A percentile compares a stretch with the other conserved stretches of the same genome.
Conservation (phyloP, 2,329 filamentous ascomycete genomes). For the Sporothrix mexicana region DNA sequence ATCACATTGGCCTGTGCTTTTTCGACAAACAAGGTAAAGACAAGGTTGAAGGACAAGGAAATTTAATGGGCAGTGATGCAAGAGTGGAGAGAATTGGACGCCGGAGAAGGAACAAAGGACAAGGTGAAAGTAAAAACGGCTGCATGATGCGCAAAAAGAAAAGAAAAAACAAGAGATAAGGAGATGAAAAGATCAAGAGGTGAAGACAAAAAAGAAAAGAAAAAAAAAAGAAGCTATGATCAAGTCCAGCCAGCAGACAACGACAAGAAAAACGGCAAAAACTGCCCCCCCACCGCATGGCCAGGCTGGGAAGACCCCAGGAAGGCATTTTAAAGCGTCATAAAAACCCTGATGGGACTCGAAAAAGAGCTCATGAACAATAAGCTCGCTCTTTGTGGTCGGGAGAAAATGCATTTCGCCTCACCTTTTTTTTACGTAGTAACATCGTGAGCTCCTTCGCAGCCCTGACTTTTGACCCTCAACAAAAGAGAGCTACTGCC, state of each 20-base stretch:
- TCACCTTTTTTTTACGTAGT: neutral
- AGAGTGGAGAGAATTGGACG: neutral
- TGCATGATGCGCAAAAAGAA: neutral
- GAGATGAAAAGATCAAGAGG: too few species aligned
- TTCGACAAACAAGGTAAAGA: neutral
- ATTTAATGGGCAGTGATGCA: neutral
- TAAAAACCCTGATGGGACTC: neutral
- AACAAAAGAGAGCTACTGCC: neutral
- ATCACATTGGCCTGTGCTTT: slow-evolving; percentile 26
- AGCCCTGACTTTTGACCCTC: neutral
- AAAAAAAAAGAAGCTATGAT: slow-evolving; percentile 10
- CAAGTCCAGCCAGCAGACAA: neutral
- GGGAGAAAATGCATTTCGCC: neutral
- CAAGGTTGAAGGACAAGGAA: neutral
- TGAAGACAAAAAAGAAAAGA: neutral
- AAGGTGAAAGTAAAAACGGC: neutral
- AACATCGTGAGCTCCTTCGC: slow-evolving; percentile 13
- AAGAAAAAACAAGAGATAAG: neutral
- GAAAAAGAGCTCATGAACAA: neutral
- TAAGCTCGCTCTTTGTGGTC: neutral
- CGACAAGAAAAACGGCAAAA: neutral
- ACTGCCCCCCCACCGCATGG: slow-evolving; percentile 13
- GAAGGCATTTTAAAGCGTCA: neutral
- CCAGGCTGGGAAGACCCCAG: neutral
- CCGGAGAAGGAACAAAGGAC: neutral